phyloP scores from a whole-genome alignment of 768 basidiomycete genomes.

The Tylopilus sp. region DNA sequence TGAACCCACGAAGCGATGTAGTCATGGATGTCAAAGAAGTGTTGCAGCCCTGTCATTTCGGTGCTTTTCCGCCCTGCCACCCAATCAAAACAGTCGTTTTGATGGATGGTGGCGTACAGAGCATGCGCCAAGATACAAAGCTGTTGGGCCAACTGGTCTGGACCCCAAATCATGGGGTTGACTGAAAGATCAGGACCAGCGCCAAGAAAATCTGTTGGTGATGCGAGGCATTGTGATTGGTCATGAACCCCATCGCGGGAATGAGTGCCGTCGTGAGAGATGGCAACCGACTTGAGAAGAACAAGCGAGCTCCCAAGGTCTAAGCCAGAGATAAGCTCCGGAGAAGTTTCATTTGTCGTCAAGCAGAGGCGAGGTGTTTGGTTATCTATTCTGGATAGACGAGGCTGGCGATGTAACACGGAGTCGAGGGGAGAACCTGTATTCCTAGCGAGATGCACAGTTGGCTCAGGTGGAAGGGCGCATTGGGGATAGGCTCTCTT shows the following conservation, averaged over 20 bases:
- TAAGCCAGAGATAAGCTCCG: conserved; percentile 30
- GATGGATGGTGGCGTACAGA: conserved; percentile 65
- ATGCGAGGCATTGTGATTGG: neutral
- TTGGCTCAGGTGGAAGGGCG: neutral
- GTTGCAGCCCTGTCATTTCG: conserved; percentile 41
- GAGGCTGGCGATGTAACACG: conserved; percentile 25
- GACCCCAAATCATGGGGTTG: conserved; percentile 49
- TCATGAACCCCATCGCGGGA: neutral
- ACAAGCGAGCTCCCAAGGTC: conserved; percentile 25
- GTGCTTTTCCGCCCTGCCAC: conserved; percentile 38
- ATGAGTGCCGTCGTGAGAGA: neutral
- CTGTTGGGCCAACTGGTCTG: conserved; percentile 74
- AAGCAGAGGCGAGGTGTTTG: conserved; percentile 33
- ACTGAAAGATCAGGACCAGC: neutral
- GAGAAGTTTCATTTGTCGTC: conserved; percentile 21
- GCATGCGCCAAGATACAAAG: conserved; percentile 71
- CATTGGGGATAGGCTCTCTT: neutral
- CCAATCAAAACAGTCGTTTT: conserved; percentile 73
- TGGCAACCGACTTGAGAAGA: neutral
- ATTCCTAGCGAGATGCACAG: neutral
- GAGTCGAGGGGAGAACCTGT: neutral
- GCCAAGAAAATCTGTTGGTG: conserved; percentile 23
- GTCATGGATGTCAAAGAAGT: conserved; percentile 60
- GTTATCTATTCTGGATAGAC: conserved; percentile 41
- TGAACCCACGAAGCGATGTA: conserved; percentile 67